Base-by-base conservation (phyloP, 306 rosid genomes). In the Adenanthera pavonina region DNA sequence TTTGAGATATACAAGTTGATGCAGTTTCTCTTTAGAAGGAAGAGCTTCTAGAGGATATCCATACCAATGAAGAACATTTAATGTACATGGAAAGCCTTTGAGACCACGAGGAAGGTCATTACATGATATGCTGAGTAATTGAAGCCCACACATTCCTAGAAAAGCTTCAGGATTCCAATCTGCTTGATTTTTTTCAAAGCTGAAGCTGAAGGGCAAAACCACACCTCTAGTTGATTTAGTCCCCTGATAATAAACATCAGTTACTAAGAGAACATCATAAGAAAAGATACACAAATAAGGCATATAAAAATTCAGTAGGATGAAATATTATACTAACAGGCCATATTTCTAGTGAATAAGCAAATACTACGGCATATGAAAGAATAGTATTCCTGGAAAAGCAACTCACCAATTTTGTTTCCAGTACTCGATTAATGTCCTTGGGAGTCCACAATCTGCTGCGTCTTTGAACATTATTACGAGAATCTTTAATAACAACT, bases 361-460 rank as follows among this genome's bases (percentile, higher is more conserved):
- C 3, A 40, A 40, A 5, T 40, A 5, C 6, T 40, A 40, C 3
- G 43, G 6, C 7, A 8, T 25, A 2, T 6, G 8, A 6, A 57
- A 43, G 7, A 43, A 1, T 5, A 8, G 15, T 0, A 16, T 6
- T n/a, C 6, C 9, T 56, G 3, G 48, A 44, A 44, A 52, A 13
- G 14, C 3, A 38, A 5, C 53, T 8, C 82, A 84, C 79, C 5
- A 41, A 60, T 33, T 59, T 76, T 38, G 33, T 46, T 44, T 61
- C 72, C 4, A 88, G 14, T 43, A 74, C 67, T 11, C 57, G 65
- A 59, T 74, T 33, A 4, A 81, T 65, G 44, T 88, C 87, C 9
- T 85, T 10, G 4, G 51, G 64, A 44, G 48, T 80, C 89, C 84
- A 83, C 36, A 88, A n/a, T 35, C 91, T 83, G 60, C 72, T 80